Percentiles rank a stretch among this genome's conserved stretches.
These are phyloP conservation scores for Paecilomyces sp. DNA, from an alignment of 2,329 filamentous ascomycete genomes.

Conservation along the genomic window DNA sequence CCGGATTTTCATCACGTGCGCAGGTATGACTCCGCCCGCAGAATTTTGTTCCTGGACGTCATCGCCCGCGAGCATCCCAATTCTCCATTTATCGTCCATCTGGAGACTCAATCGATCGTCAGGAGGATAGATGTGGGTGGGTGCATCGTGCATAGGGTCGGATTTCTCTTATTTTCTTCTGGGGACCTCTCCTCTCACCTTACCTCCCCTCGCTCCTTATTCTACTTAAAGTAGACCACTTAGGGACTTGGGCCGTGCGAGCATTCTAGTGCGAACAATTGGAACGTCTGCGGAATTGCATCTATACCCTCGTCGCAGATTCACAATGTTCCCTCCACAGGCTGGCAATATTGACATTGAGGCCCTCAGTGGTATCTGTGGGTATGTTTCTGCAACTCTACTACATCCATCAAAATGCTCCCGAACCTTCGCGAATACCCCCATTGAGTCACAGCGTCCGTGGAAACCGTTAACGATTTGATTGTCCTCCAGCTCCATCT, in stretches of 20 bases:
- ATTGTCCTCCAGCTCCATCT: constrained; percentile 62
- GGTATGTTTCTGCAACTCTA: constrained; percentile 42
- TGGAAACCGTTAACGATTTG: constrained; percentile 1
- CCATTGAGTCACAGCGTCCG: background rate
- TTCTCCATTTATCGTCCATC: background rate
- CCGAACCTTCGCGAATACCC: background rate
- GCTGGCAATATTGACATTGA: constrained; percentile 68
- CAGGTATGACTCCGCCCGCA: background rate
- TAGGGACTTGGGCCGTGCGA: background rate
- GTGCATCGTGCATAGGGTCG: background rate
- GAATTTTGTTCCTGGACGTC: background rate
- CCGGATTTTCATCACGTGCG: background rate
- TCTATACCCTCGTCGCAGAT: background rate
- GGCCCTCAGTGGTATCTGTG: constrained; percentile 86
- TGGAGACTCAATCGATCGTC: background rate
- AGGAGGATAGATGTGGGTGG: background rate
- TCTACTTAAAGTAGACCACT: no score
- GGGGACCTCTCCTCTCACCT: background rate
- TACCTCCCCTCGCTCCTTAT: no score
- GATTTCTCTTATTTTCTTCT: background rate
- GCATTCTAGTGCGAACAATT: background rate
- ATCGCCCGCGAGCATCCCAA: background rate
- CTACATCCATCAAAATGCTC: background rate
- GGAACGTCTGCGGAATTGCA: background rate
- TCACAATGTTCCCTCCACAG: constrained; percentile 31